Percentiles rank a stretch among this genome's conserved stretches.
Conservation (phyloP, 1,284 basidiomycete species). For the Cryptococcus sp. region DNA sequence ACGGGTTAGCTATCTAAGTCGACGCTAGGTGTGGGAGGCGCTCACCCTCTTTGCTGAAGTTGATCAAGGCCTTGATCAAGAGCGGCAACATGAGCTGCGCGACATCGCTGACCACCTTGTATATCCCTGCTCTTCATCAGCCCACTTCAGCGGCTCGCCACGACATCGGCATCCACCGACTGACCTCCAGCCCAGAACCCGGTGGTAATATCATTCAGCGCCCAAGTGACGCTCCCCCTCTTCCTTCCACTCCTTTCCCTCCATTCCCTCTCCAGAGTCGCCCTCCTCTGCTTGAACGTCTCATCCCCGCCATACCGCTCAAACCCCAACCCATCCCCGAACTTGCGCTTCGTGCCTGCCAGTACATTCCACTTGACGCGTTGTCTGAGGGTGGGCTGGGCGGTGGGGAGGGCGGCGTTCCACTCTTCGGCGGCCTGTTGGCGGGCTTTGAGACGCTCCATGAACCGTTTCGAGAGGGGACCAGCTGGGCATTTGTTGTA, state of each 20-base stretch:
- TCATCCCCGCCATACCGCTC: conserved; percentile 15
- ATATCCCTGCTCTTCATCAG: conserved; percentile 33
- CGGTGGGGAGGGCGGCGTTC: conserved; percentile 33
- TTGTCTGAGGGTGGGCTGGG: conserved; percentile 51
- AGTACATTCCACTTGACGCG: conserved; percentile 55
- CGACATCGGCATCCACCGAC: conserved; percentile 53
- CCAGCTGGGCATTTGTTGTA: conserved; percentile 48
- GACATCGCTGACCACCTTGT: conserved; percentile 51
- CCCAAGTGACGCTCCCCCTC: conserved; percentile 60
- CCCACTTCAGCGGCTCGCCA: background rate
- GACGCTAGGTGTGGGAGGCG: conserved; percentile 37
- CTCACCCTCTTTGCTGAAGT: conserved; percentile 59
- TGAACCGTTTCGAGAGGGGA: conserved; percentile 53
- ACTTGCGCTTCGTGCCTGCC: conserved; percentile 35
- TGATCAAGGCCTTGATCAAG: conserved; percentile 65
- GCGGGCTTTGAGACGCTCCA: conserved; percentile 28
- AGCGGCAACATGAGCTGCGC: conserved; percentile 64
- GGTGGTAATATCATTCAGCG: conserved; percentile 69
- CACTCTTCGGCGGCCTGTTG: conserved; percentile 34
- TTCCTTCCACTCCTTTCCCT: conserved; percentile 42
- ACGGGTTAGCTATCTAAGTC: conserved; percentile 34
- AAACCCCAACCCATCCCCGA: conserved; percentile 12
- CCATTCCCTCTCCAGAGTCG: conserved; percentile 36
- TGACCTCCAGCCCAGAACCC: conserved; percentile 66
- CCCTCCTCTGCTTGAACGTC: conserved; percentile 7